Evolutionary conservation across 2,329 filamentous ascomycete species (phyloP).

Genomic region (Verticillium alfalfae): DNA sequence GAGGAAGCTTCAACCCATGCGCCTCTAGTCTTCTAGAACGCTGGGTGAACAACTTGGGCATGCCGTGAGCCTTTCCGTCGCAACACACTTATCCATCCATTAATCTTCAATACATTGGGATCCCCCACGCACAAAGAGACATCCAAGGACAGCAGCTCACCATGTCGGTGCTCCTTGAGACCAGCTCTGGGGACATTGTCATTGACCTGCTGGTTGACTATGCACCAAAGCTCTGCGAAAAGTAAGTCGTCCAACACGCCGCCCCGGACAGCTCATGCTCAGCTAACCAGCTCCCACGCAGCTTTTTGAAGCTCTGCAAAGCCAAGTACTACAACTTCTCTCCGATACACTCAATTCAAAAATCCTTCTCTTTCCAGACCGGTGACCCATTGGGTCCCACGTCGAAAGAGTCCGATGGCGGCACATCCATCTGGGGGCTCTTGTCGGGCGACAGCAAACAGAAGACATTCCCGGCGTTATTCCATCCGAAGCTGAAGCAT

Average conservation of each 20-base stretch:
- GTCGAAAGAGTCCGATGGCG: slow-evolving; percentile 81
- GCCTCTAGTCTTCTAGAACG: not conserved
- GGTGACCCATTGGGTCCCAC: slow-evolving; percentile 89
- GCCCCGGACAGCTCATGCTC: slow-evolving; percentile 11
- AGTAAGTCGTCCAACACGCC: slow-evolving; percentile 53
- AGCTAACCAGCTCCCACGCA: slow-evolving; percentile 54
- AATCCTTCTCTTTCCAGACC: slow-evolving; percentile 93
- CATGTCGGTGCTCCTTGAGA: slow-evolving; percentile 95
- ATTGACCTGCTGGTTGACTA: slow-evolving; percentile 88
- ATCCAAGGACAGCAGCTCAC: not conserved
- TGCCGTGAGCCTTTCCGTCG: not conserved
- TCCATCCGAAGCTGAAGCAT: slow-evolving; percentile 85
- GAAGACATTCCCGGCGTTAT: slow-evolving; percentile 76
- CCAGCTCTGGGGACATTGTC: slow-evolving; percentile 87
- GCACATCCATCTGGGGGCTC: slow-evolving; percentile 86
- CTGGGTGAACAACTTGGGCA: not conserved
- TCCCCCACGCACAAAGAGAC: not conserved
- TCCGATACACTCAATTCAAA: slow-evolving; percentile 86
- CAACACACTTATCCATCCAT: not conserved
- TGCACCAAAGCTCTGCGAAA: slow-evolving; percentile 88
- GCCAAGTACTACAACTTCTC: slow-evolving; percentile 99
- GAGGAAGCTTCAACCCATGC: not conserved
- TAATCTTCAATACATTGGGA: not conserved
- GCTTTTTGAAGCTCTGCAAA: slow-evolving; percentile 98
- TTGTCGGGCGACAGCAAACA: slow-evolving; percentile 61